Evolutionary conservation across 2,329 filamentous ascomycete genomes (phyloP), one percentile per base, ranked within the genome.

Genomic region (Paraphaeosphaeria minitans): DNA sequence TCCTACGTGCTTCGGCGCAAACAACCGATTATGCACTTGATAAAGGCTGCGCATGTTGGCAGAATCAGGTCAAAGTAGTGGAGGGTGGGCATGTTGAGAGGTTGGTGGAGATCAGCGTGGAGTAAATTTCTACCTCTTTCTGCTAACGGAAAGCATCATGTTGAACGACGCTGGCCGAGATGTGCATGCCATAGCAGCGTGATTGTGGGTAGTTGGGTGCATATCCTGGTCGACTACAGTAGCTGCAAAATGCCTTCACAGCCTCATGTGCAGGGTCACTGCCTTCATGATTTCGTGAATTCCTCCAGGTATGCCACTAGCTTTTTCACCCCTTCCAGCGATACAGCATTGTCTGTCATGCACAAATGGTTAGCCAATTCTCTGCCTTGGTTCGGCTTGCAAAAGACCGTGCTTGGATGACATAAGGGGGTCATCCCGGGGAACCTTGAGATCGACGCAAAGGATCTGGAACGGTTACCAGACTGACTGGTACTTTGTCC

Each of bases 281-380:
- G 57, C 66, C 64, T 75, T 46, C 67, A 56, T 29, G 70, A 69
- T 51, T 73, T 69, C 35, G 84, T 85, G 76, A 83, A 89, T 22
- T 86, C 84, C 55, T 84, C 78, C 53, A 93, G 83, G 62, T 90
- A 92, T 29, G 79, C 77, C 48, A 85, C 87, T 47, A 93, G 81
- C 76, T 89, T 89, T 77, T 90, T 81, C 0, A 87, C 88, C 0
- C 86, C 88, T 42, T 86, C 84, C 0, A 89, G 72, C 0, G 89
- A 77, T 43, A 97, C 88, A 1, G 91, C 90, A 78, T 97, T 97
- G 80, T 97, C 78, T 80, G 62, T 58, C 24, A 53, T 21, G 60
- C 66, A 48, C 53, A 66, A 55, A 22, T 22, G n/a, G 41, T 43
- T 59, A 56, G 62, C 67, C 64, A 71, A 62, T 56, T 50, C 53